phyloP scores from a whole-genome alignment of 164 flowering plant genomes.

The Vitis vinifera region ASM3070453v1 NC_081813.1:23156001-23156500 shows the following conservation, averaged over 20 bases:
- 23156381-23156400: background rate
- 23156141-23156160: no score
- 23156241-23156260: background rate
- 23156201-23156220: no score
- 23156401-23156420: background rate
- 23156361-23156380: background rate
- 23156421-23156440: background rate
- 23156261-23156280: background rate
- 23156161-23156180: no score
- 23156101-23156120: no score
- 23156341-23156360: background rate
- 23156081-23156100: no score
- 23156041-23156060: no score
- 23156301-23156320: background rate
- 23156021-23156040: no score
- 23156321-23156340: background rate
- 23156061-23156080: no score
- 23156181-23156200: no score
- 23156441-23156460: background rate
- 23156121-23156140: no score
- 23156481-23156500: background rate
- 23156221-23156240: no score
- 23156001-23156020: background rate
- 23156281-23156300: background rate
- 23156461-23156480: background rate